Percentiles rank a stretch among this genome's conserved stretches.
Conservation (phyloP, 1,139 yeast genomes). For the Lodderomyces metapsilosis region DNA sequence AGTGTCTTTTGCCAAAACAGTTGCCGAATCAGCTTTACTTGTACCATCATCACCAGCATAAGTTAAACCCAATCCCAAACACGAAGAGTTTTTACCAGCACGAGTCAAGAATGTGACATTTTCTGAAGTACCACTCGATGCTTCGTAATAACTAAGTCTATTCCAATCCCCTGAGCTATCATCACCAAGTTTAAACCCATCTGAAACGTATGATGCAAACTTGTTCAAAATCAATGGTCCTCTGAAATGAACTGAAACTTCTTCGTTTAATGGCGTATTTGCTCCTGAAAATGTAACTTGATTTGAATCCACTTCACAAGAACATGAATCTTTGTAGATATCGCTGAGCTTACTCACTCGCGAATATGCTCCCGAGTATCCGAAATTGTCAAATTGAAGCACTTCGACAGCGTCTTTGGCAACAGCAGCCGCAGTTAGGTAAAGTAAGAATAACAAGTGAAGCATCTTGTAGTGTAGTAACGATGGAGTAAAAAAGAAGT, state of each 20-base stretch:
- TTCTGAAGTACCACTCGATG: constrained; percentile 38
- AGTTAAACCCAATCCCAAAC: constrained; percentile 87
- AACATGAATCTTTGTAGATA: constrained; percentile 47
- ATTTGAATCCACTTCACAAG: constrained; percentile 60
- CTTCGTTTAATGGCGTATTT: constrained; percentile 83
- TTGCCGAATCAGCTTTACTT: constrained; percentile 59
- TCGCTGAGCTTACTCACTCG: constrained; percentile 62
- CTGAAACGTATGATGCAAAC: constrained; percentile 57
- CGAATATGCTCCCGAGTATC: constrained; percentile 75
- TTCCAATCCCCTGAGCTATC: constrained; percentile 57
- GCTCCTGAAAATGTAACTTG: constrained; percentile 64
- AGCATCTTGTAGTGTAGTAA: not conserved
- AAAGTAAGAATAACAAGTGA: constrained; percentile 1
- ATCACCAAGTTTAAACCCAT: constrained; percentile 41
- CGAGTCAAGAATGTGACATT: constrained; percentile 83
- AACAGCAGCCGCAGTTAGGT: not conserved
- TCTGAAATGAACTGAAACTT: constrained; percentile 87
- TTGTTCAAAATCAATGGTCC: constrained; percentile 82
- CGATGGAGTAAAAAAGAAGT: not conserved
- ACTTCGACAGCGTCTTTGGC: constrained; percentile 19
- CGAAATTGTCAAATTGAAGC: constrained; percentile 60
- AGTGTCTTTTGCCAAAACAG: constrained; percentile 61
- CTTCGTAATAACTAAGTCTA: constrained; percentile 68
- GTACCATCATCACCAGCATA: constrained; percentile 75
- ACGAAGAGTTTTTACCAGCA: constrained; percentile 68